Base-by-base conservation (phyloP, 805 yeast genomes). In the Alloascoidea africana region DNA sequence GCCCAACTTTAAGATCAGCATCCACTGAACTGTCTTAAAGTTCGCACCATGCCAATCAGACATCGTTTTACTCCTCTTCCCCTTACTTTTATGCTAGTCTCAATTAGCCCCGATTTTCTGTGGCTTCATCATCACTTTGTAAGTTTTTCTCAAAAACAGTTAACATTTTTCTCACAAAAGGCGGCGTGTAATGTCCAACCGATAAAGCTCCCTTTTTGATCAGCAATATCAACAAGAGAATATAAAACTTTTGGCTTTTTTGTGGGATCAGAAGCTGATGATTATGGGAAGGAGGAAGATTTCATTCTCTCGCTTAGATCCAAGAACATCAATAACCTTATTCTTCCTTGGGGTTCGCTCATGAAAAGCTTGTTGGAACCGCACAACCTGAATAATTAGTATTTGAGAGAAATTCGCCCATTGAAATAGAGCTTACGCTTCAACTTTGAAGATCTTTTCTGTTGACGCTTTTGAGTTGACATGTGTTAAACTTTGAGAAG, bases 181-280 rank as follows among this genome's bases (percentile, higher is more conserved):
- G n/a, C n/a, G 94, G 62, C 0, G 96, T 87, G 55, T 87, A 87
- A 55, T 87, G 96, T 0, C 96, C 96, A 4, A 87, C 81, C 33
- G 75, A 70, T 30, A 87, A 62, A 32, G 80, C 75, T 6, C 96
- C n/a, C 96, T 42, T 60, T 74, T 55, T 87, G 96, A 45, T 83
- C 76, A 13, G 84, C 84, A 1, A 86, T 94, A 0, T 81, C 94
- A 49, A 70, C 79, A 16, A 87, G 55, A 42, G 70, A 70, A 54
- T 86, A 87, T 17, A 66, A 62, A 23, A 23, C n/a, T n/a, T 23
- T 23, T 23, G 30, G 13, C n/a, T 23, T 23, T 8, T 8, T 8
- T 8, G 8, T 23, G 8, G 30, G n/a, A 8, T 8, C 8, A 23
- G 8, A 23, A 8, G 8, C n/a, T n/a, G n/a, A n/a, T n/a, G n/a